Conservation (phyloP, 305 asterid genomes). For the Plantago coronopus region DNA sequence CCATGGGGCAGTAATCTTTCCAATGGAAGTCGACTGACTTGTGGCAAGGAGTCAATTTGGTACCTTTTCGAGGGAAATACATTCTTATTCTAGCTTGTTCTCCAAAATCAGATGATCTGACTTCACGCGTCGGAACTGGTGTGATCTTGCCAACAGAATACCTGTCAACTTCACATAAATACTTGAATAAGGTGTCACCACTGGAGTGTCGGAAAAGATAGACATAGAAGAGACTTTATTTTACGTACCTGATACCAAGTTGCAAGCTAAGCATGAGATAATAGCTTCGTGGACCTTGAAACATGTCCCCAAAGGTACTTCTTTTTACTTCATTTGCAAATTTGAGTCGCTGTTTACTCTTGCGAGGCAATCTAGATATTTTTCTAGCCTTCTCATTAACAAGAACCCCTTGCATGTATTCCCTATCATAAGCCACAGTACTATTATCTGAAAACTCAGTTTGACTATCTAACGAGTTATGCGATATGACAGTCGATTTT, state of each 20-base stretch:
- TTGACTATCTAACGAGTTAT: conserved; percentile 45
- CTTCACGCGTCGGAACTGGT: conserved; percentile 90
- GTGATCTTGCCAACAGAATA: conserved; percentile 95
- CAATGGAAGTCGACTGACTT: conserved; percentile 74
- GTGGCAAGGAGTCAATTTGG: conserved; percentile 86
- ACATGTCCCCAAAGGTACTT: conserved; percentile 47
- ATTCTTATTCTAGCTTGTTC: conserved; percentile 80
- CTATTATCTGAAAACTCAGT: conserved; percentile 37
- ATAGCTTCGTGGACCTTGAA: conserved; percentile 68
- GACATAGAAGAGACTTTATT: conserved; percentile 20
- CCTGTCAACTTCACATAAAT: conserved; percentile 61
- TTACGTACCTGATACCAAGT: conserved; percentile 81
- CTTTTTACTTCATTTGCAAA: conserved; percentile 54
- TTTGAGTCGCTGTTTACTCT: conserved; percentile 49
- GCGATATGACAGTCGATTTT: conserved; percentile 37
- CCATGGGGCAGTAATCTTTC: conserved; percentile 99
- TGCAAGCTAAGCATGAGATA: conserved; percentile 92
- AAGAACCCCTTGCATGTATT: conserved; percentile 94
- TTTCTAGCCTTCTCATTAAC: conserved; percentile 63
- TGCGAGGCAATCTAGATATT: conserved; percentile 42
- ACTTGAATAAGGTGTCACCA: conserved; percentile 31
- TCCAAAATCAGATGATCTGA: conserved; percentile 85
- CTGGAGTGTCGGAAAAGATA: conserved; percentile 15
- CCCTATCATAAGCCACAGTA: conserved; percentile 70
- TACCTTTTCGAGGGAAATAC: conserved; percentile 88